Base-by-base conservation (phyloP, 306 rosid species). In the Dryas drummondii region DNA sequence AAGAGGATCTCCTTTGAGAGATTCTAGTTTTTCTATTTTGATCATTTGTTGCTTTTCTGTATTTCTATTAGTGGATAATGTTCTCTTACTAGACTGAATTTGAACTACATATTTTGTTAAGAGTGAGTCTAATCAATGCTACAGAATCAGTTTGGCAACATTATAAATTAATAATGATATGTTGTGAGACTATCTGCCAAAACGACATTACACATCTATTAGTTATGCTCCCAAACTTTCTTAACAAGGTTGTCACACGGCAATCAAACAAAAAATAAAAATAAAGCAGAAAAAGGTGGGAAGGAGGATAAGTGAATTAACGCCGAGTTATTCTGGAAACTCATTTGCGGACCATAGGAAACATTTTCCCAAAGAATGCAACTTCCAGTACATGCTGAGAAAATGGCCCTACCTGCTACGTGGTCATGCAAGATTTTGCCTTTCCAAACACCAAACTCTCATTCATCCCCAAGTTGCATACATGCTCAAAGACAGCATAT, bases 401-500 rank as follows among this genome's bases (percentile, higher is more conserved):
- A 51, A 69, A 32, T 53, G 45, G 42, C 17, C 45, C 46, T 15
- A 2, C 66, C 46, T 32, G 37, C 37, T 32, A 32, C 37, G 37
- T 32, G 37, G 6, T 6, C 14, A 64, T 45, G 78, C 72, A 71
- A 71, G 81, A 73, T 42, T 73, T 74, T 69, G 9, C 50, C 78
- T 66, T 64, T 70, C 45, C 26, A 72, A 72, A 40, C 79, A 40
- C 49, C 48, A 61, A 70, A 27, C 49, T 45, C 48, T 56, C 74
- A 37, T 68, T 79, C 80, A 64, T 72, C 71, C 59, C 52, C 57
- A 47, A 47, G 27, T 71, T 63, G 77, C 86, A 83, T 62, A 53
- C 86, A 63, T 15, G 61, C 87, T 76, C 76, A 79, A 72, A 73
- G 74, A 63, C 45, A 26, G 19, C 77, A 76, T 64, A 70, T 73